Evolutionary conservation across 805 yeast species (phyloP), one percentile per base, ranked within the genome.

Genomic region (Ogataea nitratoaversa): DNA sequence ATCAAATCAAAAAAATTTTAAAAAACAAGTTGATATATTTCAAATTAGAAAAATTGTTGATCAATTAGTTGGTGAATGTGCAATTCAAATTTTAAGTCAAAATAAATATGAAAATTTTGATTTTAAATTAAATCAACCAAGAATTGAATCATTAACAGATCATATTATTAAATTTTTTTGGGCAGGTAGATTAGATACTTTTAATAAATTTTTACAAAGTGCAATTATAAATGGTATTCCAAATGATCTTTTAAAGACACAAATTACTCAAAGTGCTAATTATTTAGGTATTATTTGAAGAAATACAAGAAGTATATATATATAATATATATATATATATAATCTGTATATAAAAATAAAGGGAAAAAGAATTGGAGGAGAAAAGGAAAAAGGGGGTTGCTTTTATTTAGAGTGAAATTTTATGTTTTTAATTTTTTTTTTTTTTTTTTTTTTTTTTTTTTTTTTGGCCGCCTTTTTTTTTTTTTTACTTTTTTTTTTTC

Each of bases 121-220:
- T 22, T 22, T 11, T 8, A 22, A 22, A 8, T 22, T 58, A 14
- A 52, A 41, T 23, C 34, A 36, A 19, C 38, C 48, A 13, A 57
- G 53, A 40, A 40, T 60, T 25, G 46, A 49, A 18, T 60, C 63
- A 9, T 37, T 60, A 23, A 43, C 56, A 1, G 61, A 57, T 13
- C 60, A 60, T 34, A 47, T 60, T n/a, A 43, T 59, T 22, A 59
- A 57, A 37, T 57, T 56, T 34, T 56, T 50, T 38, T 60, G 63
- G 61, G 44, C 48, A 11, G 52, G 52, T 34, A 44, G 49, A 19
- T 40, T 48, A 7, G 52, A 54, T 3, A 44, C 51, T 3, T 46
- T 60, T 16, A 57, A 48, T 38, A 44, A 44, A 32, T 55, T 49
- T 37, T 32, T 60, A 22, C 49, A 53, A n/a, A 42, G 42, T 32